phyloP scores from a whole-genome alignment of 139 green algal species.

The Coelastrella sp. region DNA sequence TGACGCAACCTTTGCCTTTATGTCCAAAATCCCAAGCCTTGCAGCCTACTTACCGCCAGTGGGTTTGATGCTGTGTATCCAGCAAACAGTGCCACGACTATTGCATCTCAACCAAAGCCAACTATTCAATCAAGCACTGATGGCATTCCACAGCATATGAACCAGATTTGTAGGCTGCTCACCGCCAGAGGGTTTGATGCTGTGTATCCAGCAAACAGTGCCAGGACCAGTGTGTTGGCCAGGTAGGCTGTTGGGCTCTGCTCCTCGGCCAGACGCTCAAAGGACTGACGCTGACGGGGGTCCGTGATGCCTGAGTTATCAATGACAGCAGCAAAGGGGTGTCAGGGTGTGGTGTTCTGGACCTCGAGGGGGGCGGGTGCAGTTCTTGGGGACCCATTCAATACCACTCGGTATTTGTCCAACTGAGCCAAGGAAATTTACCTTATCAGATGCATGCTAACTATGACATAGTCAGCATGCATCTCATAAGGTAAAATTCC shows the following conservation, averaged over 20 bases:
- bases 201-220: background rate
- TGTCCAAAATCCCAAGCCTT: background rate
- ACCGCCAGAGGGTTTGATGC: background rate
- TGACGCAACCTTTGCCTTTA: background rate
- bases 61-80: background rate
- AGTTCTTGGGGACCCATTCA: no score
- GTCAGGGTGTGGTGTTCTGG: background rate
- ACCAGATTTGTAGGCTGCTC: background rate
- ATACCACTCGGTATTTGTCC: no score
- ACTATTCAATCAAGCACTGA: background rate
- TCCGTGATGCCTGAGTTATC: background rate
- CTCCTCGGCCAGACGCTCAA: background rate
- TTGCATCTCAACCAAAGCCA: background rate
- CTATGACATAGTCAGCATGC: no score
- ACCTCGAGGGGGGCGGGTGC: no score
- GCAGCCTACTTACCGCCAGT: background rate
- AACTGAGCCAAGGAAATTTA: no score
- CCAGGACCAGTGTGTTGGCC: constrained; percentile 13
- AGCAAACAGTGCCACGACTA: background rate
- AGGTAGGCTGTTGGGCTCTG: background rate
- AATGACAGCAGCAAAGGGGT: background rate
- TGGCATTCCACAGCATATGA: background rate
- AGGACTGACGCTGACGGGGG: background rate
- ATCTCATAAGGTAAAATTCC: no score
- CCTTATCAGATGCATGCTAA: no score